Evolutionary conservation across 2,329 filamentous ascomycete species (phyloP).

Genomic region (Eutypa lata): DNA sequence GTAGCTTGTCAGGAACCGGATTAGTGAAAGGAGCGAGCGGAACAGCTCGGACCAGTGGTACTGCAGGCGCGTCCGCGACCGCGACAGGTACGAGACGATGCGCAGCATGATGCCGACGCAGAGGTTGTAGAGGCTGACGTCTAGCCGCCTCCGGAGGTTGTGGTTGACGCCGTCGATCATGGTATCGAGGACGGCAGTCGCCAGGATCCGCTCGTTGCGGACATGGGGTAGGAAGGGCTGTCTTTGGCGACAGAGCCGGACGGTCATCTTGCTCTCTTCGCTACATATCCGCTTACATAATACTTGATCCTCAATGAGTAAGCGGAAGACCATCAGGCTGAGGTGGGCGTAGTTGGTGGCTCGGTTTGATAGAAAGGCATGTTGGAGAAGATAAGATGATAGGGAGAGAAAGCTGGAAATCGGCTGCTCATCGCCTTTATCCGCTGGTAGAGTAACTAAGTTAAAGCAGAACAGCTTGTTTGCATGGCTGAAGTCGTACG

Average conservation of each 20-base stretch:
- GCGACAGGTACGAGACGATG: slow-evolving; percentile 78
- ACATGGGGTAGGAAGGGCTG: slow-evolving; percentile 79
- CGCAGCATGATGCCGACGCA: slow-evolving; percentile 79
- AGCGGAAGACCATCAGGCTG: slow-evolving; percentile 78
- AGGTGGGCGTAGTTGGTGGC: slow-evolving; percentile 81
- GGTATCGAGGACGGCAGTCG: slow-evolving; percentile 76
- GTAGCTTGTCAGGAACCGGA: slow-evolving; percentile 89
- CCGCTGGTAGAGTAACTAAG: slow-evolving; percentile 63
- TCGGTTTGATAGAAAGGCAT: slow-evolving; percentile 80
- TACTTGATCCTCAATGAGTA: slow-evolving; percentile 80
- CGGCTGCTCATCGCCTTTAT: slow-evolving; percentile 67
- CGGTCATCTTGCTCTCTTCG: slow-evolving; percentile 67
- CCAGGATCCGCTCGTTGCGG: slow-evolving; percentile 68
- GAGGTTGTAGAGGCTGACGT: slow-evolving; percentile 80
- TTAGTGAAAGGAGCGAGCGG: slow-evolving; percentile 79
- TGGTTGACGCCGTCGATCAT: slow-evolving; percentile 92
- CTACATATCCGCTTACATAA: slow-evolving; percentile 82
- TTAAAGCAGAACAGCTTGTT: slow-evolving; percentile 95
- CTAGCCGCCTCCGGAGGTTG: slow-evolving; percentile 81
- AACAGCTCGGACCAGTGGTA: slow-evolving; percentile 98
- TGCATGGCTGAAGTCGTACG: slow-evolving; percentile 89
- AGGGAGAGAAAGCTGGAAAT: slow-evolving; percentile 82
- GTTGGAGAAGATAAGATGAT: slow-evolving; percentile 88
- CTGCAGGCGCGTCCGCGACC: slow-evolving; percentile 72
- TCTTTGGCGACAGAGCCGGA: slow-evolving; percentile 85